Evolutionary conservation across 1,139 yeast species (phyloP), one percentile per base, ranked within the genome.

Genomic region (Suhomyces chickasaworum): DNA sequence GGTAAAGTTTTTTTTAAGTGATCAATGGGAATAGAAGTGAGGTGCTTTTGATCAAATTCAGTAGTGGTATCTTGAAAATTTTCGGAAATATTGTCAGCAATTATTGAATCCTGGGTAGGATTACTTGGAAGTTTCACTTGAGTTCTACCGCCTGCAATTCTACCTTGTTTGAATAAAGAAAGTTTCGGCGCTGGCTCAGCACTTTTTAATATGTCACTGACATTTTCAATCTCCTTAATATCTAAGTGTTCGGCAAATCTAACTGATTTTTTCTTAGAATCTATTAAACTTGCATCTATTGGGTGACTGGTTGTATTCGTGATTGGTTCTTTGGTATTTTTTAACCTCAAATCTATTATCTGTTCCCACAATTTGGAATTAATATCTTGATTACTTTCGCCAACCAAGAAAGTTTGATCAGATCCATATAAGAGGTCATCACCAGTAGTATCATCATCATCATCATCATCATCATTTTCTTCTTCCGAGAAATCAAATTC

Each of bases 181-280:
- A 37, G 29, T 51, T 56, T 46, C 42, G 61, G 37, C 39, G 51
- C 41, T 18, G 54, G 57, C 25, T 55, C 53, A 12, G 73, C 68
- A 4, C 61, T 57, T 53, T 67, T 74, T 25, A 80, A 65, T 40
- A 75, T 77, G 27, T 73, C 75, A 59, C 84, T 81, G 13, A 82
- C 68, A 56, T 77, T 80, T 42, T 81, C 86, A 22, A 84, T 73
- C 53, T 81, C 84, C 46, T 78, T 79, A n/a, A 84, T 73, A 46
- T 81, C 79, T 40, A 81, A 68, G 2, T 64, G 60, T 1, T 74
- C 68, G 1, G 83, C 75, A 63, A 83, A 83, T 17, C 77, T 69
- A 18, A 83, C 88, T 7, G 72, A 61, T 53, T 81, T 80, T 52
- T 68, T 36, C 9, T 21, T 39, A 10, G 22, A 33, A 4, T 37